These are phyloP conservation scores for Neurospora sp. DNA, from an alignment of 495 filamentous ascomycete species.

Conservation along the genomic window DNA sequence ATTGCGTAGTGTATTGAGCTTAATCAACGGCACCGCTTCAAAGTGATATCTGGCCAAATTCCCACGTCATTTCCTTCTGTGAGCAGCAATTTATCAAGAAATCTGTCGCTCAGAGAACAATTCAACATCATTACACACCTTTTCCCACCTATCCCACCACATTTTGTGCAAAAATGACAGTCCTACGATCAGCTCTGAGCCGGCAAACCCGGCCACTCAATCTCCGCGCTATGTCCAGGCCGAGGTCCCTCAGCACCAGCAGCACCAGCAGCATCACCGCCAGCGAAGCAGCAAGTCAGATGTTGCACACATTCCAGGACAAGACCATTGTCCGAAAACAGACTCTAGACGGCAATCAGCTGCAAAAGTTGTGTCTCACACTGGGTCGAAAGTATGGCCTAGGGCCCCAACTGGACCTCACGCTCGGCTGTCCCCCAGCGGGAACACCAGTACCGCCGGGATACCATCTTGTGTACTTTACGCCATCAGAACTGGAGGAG, in stretches of 20 bases:
- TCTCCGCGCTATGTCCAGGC: neutral
- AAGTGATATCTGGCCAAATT: neutral
- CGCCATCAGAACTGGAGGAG: slow-evolving; percentile 38
- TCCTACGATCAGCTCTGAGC: neutral
- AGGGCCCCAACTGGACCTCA: slow-evolving; percentile 5
- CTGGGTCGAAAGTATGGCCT: slow-evolving; percentile 35
- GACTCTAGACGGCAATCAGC: slow-evolving; percentile 46
- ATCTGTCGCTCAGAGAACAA: neutral
- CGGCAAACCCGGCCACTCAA: neutral
- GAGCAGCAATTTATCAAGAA: neutral
- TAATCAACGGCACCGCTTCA: neutral
- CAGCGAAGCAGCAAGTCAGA: slow-evolving; percentile 2
- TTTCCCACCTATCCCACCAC: neutral
- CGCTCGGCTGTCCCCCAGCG: slow-evolving; percentile 15
- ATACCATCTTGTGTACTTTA: slow-evolving; percentile 55
- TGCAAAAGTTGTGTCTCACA: slow-evolving; percentile 45
- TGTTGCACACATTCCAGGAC: slow-evolving; percentile 1
- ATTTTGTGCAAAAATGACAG: neutral
- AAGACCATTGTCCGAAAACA: slow-evolving; percentile 31
- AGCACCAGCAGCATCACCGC: neutral
- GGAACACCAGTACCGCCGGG: slow-evolving; percentile 43
- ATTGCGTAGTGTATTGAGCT: neutral
- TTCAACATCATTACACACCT: neutral
- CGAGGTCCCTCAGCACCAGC: neutral
- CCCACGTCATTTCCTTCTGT: neutral